A percentile compares a stretch with the other conserved stretches of the same genome.
Conservation (phyloP, 805 yeast genomes). For the Candida germanica region DNA sequence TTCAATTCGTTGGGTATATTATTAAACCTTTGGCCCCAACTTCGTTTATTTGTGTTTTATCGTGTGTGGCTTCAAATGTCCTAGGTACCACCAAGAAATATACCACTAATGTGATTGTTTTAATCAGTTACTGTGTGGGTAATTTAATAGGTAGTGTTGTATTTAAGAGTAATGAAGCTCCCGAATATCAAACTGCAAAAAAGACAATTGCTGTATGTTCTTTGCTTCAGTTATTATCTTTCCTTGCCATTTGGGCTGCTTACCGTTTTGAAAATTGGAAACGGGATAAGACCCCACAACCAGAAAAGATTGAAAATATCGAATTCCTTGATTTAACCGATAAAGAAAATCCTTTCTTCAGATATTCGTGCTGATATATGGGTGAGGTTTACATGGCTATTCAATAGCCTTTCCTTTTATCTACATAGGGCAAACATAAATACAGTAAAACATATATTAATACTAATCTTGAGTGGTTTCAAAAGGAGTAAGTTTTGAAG, state of each 20-base stretch:
- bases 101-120: constrained; percentile 41
- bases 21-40: constrained; percentile 21
- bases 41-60: constrained; percentile 26
- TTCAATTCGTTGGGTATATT: constrained; percentile 12
- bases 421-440: no score
- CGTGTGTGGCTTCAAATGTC: constrained; percentile 44
- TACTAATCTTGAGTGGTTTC: constrained; percentile 38
- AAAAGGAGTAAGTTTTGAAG: constrained; percentile 66
- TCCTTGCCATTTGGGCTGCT: constrained; percentile 23
- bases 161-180: constrained; percentile 42
- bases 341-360: constrained; percentile 50
- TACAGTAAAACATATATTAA: not conserved
- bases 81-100: constrained; percentile 59
- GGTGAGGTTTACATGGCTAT: no score
- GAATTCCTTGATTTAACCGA: constrained; percentile 56
- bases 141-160: constrained; percentile 56
- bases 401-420: no score
- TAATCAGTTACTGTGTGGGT: constrained; percentile 53
- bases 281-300: constrained; percentile 25
- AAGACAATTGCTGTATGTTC: constrained; percentile 37
- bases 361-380: constrained; percentile 36
- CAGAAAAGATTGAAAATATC: constrained; percentile 31
- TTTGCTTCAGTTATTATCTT: constrained; percentile 22
- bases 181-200: constrained; percentile 40
- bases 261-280: constrained; percentile 35